Conservation (phyloP, 805 yeast species). For the Metschnikowia borealis region DNA sequence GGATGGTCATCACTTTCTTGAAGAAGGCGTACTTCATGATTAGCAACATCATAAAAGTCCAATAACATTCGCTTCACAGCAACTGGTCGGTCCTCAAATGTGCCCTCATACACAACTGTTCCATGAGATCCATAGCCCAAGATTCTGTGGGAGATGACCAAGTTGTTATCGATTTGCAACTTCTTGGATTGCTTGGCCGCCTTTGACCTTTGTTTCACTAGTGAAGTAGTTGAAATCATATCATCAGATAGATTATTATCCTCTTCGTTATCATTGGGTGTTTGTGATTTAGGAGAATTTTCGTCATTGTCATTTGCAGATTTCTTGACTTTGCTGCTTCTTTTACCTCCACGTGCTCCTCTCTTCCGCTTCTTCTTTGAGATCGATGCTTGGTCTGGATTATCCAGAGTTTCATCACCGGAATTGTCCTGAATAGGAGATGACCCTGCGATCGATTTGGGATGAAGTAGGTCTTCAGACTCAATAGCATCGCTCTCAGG, state of each 20-base stretch:
- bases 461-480: neutral
- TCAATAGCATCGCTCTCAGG: neutral
- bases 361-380: conserved; percentile 65
- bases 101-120: conserved; percentile 87
- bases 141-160: conserved; percentile 66
- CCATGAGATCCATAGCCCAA: conserved; percentile 97
- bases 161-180: conserved; percentile 44
- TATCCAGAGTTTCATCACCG: conserved; percentile 8
- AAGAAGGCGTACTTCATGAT: conserved; percentile 79
- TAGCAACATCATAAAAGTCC: conserved; percentile 91
- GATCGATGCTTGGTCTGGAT: conserved; percentile 10
- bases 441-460: neutral
- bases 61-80: conserved; percentile 93
- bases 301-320: conserved; percentile 32
- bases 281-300: conserved; percentile 4
- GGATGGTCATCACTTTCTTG: conserved; percentile 97
- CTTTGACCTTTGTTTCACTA: conserved; percentile 21
- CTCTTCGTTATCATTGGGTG: conserved; percentile 4
- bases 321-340: conserved; percentile 33
- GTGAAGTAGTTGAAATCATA: conserved; percentile 21
- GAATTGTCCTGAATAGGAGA: neutral
- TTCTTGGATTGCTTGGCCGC: conserved; percentile 21
- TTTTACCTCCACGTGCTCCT: conserved; percentile 81
- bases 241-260: conserved; percentile 10
- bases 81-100: conserved; percentile 88